A percentile compares a stretch with the other conserved stretches of the same genome.
Conservation (phyloP, 148 eudicot genomes). For the Amaranthus hypochondriacus region DNA sequence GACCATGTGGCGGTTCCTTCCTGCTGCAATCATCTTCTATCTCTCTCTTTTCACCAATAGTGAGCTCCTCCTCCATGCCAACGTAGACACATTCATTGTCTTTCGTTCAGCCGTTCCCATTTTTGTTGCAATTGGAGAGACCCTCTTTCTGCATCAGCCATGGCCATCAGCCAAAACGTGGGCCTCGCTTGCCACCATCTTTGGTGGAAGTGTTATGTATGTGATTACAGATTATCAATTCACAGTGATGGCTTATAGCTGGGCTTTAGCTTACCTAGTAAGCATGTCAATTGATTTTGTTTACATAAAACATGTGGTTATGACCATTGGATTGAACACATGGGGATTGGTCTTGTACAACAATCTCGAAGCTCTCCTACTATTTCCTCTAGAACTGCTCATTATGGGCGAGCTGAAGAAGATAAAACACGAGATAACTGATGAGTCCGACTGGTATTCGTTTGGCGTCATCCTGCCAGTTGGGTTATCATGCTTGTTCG, state of each 20-base stretch:
- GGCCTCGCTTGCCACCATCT: constrained; percentile 78
- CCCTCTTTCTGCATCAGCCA: constrained; percentile 83
- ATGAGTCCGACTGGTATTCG: constrained; percentile 80
- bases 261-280: constrained; percentile 92
- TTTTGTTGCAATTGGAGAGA: constrained; percentile 94
- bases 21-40: constrained; percentile 91
- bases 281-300: constrained; percentile 98
- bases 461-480: constrained; percentile 77
- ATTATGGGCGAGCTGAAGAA: constrained; percentile 96
- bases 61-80: constrained; percentile 95
- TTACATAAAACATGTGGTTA: constrained; percentile 95
- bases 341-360: constrained; percentile 98
- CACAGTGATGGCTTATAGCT: constrained; percentile 75
- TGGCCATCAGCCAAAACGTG: constrained; percentile 91
- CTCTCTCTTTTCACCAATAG: constrained; percentile 95
- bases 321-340: constrained; percentile 90
- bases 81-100: constrained; percentile 90
- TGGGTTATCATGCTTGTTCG: constrained; percentile 84
- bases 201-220: constrained; percentile 84
- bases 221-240: constrained; percentile 93
- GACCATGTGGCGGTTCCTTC: constrained; percentile 88
- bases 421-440: constrained; percentile 74
- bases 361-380: constrained; percentile 87
- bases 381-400: constrained; percentile 83
- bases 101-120: constrained; percentile 95